These are phyloP conservation scores for Talaromyces rugulosus DNA, from an alignment of 2,329 filamentous ascomycete genomes.

Conservation along the genomic window DNA sequence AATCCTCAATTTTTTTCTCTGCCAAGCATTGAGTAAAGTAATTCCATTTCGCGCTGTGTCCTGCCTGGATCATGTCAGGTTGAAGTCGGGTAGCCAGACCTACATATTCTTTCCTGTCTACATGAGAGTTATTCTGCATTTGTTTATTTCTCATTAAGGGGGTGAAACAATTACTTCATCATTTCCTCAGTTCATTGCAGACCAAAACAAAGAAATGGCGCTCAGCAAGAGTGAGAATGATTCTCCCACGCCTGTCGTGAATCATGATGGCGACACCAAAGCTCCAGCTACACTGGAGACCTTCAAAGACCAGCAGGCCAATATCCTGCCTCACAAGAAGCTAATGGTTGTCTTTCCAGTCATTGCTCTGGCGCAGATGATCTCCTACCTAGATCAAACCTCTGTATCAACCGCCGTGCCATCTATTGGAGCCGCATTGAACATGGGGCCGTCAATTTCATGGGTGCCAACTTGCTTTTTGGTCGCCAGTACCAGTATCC, in stretches of 20 bases:
- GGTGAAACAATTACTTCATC: not conserved
- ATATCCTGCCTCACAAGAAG: constrained; percentile 8
- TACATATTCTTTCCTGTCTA: not conserved
- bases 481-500: constrained; percentile 43
- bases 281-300: constrained; percentile 4
- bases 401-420: constrained; percentile 8
- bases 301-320: constrained; percentile 8
- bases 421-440: constrained; percentile 1
- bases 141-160: not conserved
- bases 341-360: constrained; percentile 9
- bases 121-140: no score
- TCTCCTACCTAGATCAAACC: constrained; percentile 9
- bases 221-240: not conserved
- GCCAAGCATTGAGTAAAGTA: not conserved
- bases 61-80: not conserved
- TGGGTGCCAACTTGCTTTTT: constrained; percentile 17
- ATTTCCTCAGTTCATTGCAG: not conserved
- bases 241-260: not conserved
- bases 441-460: constrained; percentile 11
- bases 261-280: not conserved
- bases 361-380: constrained; percentile 9
- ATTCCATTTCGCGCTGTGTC: not conserved
- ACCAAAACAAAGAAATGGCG: not conserved
- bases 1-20: not conserved
- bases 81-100: not conserved